These are phyloP conservation scores for Neoscytalidium dimidiatum DNA, from an alignment of 2,329 filamentous ascomycete genomes.

Conservation along the genomic window DNA sequence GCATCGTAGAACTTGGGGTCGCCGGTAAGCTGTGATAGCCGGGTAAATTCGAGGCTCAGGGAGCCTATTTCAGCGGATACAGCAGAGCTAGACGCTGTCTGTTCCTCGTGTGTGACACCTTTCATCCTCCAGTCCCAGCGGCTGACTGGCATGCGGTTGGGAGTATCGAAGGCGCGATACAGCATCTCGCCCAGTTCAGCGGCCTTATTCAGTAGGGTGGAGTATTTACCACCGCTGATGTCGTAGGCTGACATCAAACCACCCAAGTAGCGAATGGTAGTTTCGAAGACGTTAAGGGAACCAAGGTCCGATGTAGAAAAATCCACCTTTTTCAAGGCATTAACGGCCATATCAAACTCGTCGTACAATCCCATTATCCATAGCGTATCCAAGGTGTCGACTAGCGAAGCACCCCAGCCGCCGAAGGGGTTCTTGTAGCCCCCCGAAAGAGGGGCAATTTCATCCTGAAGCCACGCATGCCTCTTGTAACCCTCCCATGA, in stretches of 20 bases:
- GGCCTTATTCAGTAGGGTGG: constrained; percentile 40
- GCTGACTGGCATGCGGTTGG: constrained; percentile 43
- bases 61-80: constrained; percentile 41
- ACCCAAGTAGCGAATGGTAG: constrained; percentile 42
- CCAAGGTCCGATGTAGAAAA: constrained; percentile 47
- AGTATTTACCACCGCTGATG: constrained; percentile 36
- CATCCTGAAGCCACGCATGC: constrained; percentile 56
- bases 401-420: constrained; percentile 60
- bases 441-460: constrained; percentile 53
- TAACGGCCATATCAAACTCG: constrained; percentile 58
- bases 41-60: constrained; percentile 41
- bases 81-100: constrained; percentile 32
- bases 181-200: constrained; percentile 46
- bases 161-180: constrained; percentile 47
- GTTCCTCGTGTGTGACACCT: constrained; percentile 23
- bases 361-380: constrained; percentile 62
- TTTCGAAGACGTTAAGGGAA: constrained; percentile 42
- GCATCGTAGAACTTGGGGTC: constrained; percentile 43
- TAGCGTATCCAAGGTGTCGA: constrained; percentile 63
- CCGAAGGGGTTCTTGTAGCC: constrained; percentile 52
- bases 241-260: constrained; percentile 42
- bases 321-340: constrained; percentile 55
- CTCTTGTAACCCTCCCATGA: constrained; percentile 54
- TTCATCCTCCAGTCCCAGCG: constrained; percentile 42
- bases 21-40: constrained; percentile 40